Evolutionary conservation across 106 monocot genomes (phyloP), one percentile per base, ranked within the genome.

Genomic region (Phalaenopsis equestris): DNA sequence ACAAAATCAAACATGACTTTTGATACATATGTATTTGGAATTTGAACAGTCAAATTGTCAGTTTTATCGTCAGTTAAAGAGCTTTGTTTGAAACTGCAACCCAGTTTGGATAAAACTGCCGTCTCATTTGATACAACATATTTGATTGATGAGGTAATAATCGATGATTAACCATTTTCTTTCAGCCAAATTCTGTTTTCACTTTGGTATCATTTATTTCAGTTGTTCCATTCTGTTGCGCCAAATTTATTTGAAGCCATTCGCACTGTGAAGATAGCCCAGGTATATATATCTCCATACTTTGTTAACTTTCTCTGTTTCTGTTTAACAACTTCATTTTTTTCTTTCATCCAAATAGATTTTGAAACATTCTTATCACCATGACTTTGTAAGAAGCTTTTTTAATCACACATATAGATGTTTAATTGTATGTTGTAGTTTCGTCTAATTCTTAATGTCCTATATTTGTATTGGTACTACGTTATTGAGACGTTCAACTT

Each of bases 231-330:
- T 56, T 80, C 80, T 17, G 76, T 89, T 61, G 81, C 80, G 30
- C 92, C 95, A 46, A 85, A 85, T 76, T 24, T 95, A 75, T 76
- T 92, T 68, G 95, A 95, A 67, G 88, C 87, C 84, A 84, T 95
- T 65, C 84, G 49, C 24, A 56, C 81, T 42, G 84, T 95, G 56
- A 95, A 95, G 78, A 92, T 95, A 67, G 75, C 90, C 57, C 95
- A 95, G 95, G 95, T 95, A 89, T 45, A 18, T 17, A 16, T 16
- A 19, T 23, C 19, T 39, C 36, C 37, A 21, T 48, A 24, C 42
- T 18, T 43, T 74, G 42, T 14, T 39, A 42, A 16, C 5, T 70
- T 47, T 14, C 41, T 18, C 8, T 17, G 56, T 17, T 42, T 2
- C 39, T 70, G 70, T 70, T 36, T 37, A 37, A 70, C 12, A 37